A percentile compares a stretch with the other conserved stretches of the same genome.
Conservation (phyloP, 2,329 filamentous ascomycete genomes). For the Fusarium sp. region DNA sequence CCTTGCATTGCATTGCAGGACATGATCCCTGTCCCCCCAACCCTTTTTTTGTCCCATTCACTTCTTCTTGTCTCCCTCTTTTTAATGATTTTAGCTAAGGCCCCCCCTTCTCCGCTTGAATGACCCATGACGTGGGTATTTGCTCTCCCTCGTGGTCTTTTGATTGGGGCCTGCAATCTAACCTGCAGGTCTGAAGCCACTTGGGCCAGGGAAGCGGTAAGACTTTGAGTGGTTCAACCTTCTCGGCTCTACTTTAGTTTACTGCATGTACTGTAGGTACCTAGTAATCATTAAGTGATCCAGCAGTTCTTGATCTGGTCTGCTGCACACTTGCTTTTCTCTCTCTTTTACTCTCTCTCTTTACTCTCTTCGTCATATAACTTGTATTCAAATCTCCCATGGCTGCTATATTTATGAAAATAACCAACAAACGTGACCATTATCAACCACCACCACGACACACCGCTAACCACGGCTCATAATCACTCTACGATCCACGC, state of each 20-base stretch:
- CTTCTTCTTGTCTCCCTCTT: constrained; percentile 2
- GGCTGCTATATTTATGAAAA: constrained; percentile 19
- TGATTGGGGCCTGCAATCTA: constrained; percentile 42
- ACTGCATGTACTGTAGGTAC: constrained; percentile 7
- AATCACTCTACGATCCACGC: constrained; percentile 14
- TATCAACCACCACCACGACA: constrained; percentile 20
- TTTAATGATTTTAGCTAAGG: background rate
- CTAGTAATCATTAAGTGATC: constrained; percentile 4
- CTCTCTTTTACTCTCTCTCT: background rate
- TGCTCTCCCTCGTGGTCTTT: constrained; percentile 35
- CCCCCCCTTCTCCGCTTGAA: constrained; percentile 8
- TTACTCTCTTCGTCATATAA: constrained; percentile 31
- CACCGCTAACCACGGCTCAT: constrained; percentile 5
- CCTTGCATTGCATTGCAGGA: constrained; percentile 10
- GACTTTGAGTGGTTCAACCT: constrained; percentile 29
- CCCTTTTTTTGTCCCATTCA: constrained; percentile 1
- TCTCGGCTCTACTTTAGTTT: constrained; percentile 31
- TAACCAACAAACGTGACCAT: constrained; percentile 24
- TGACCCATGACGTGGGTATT: constrained; percentile 46
- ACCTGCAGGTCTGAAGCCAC: constrained; percentile 45
- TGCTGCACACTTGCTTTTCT: constrained; percentile 31
- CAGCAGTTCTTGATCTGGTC: constrained; percentile 17
- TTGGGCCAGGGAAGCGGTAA: constrained; percentile 46
- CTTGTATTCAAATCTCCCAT: constrained; percentile 14
- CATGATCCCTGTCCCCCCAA: constrained; percentile 29